Evolutionary conservation across 768 basidiomycete species (phyloP).

Genomic region (Termitomyces sp.): DNA sequence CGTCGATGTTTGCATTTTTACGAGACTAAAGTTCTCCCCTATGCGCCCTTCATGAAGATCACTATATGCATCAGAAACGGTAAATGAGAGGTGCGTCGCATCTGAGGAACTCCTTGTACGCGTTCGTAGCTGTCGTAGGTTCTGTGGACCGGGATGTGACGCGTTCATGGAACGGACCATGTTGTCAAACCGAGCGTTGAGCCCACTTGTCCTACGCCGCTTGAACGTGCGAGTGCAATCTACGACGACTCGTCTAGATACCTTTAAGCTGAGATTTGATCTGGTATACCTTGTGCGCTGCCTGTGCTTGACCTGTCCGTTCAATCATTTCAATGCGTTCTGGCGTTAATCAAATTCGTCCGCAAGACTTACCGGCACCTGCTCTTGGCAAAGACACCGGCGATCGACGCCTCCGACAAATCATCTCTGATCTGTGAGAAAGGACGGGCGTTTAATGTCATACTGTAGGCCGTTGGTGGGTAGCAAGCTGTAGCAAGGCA

Average conservation of each 20-base stretch:
- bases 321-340: not conserved
- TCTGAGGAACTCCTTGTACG: constrained; percentile 39
- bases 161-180: constrained; percentile 60
- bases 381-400: constrained; percentile 15
- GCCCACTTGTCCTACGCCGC: constrained; percentile 40
- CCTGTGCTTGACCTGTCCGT: constrained; percentile 12
- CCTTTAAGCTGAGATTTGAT: not conserved
- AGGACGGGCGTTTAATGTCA: constrained; percentile 9
- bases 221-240: constrained; percentile 26
- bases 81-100: constrained; percentile 15
- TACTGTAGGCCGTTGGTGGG: not conserved
- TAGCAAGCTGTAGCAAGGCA: not conserved
- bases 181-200: constrained; percentile 59
- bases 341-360: not conserved
- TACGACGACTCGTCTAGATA: not conserved
- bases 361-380: constrained; percentile 12
- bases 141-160: constrained; percentile 23
- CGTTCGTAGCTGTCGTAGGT: constrained; percentile 21
- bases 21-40: constrained; percentile 34
- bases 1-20: constrained; percentile 31
- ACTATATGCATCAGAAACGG: constrained; percentile 1
- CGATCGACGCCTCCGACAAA: constrained; percentile 5
- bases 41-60: constrained; percentile 26
- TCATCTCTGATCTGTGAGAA: constrained; percentile 15
- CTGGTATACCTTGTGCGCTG: constrained; percentile 2